Evolutionary conservation across 2,329 filamentous ascomycete species (phyloP).

Genomic region (Alternaria gaisen): DNA sequence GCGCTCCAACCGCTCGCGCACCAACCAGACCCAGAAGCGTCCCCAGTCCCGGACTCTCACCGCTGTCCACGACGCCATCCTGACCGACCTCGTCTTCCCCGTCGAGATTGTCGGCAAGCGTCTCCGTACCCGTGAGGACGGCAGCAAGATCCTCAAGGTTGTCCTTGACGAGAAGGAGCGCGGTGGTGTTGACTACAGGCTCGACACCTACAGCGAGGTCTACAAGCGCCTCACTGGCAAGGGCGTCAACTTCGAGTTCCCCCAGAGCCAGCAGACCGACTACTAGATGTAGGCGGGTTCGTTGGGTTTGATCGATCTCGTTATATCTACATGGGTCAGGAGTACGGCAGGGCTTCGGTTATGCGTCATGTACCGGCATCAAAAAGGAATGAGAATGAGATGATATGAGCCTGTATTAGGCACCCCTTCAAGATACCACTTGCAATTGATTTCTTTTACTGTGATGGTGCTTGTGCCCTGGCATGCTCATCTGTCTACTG

Average conservation of each 20-base stretch:
- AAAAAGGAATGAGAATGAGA: constrained; percentile 52
- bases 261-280: constrained; percentile 79
- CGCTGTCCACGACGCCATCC: constrained; percentile 98
- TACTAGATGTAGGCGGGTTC: constrained; percentile 68
- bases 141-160: constrained; percentile 98
- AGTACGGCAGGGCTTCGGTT: constrained; percentile 47
- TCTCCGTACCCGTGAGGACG: constrained; percentile 97
- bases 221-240: constrained; percentile 98
- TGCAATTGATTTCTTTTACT: constrained; percentile 46
- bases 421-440: constrained; percentile 47
- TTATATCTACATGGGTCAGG: constrained; percentile 44
- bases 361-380: constrained; percentile 53
- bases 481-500: constrained; percentile 37
- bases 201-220: constrained; percentile 99
- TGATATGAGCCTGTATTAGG: constrained; percentile 46
- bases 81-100: constrained; percentile 97
- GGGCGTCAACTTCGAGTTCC: constrained; percentile 98
- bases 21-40: constrained; percentile 98
- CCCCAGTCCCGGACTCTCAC: constrained; percentile 97
- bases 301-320: constrained; percentile 31
- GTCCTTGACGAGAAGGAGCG: constrained; percentile 99
- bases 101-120: constrained; percentile 99
- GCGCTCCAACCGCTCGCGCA: constrained; percentile 95
- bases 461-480: constrained; percentile 30
- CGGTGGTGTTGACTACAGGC: constrained; percentile 97